Percentiles rank a stretch among this genome's conserved stretches.
These are phyloP conservation scores for Candida alai DNA, from an alignment of 805 yeast species.

Conservation along the genomic window DNA sequence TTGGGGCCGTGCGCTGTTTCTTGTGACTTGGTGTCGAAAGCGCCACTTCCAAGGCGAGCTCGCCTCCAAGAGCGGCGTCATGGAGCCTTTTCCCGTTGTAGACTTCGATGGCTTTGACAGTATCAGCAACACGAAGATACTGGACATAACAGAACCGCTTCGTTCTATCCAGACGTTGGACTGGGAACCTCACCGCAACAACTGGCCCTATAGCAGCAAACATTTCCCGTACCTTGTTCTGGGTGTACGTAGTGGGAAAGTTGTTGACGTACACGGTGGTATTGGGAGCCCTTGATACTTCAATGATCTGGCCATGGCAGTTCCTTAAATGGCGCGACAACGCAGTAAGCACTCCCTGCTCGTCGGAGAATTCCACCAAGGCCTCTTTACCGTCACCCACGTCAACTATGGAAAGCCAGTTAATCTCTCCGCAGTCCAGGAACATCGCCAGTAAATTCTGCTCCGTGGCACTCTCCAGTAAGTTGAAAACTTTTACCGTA, in stretches of 20 bases:
- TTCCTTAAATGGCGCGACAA: constrained; percentile 55
- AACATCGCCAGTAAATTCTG: constrained; percentile 42
- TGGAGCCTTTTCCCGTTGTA: constrained; percentile 38
- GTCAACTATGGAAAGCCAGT: constrained; percentile 25
- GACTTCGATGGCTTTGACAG: constrained; percentile 37
- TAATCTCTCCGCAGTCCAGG: constrained; percentile 56
- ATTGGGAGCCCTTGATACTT: constrained; percentile 42
- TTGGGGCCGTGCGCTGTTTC: constrained; percentile 37
- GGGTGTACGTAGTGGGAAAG: constrained; percentile 55
- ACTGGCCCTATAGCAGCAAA: constrained; percentile 42
- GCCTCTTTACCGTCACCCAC: constrained; percentile 33
- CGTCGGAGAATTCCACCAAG: constrained; percentile 52
- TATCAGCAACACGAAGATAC: constrained; percentile 39
- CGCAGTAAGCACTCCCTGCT: constrained; percentile 51
- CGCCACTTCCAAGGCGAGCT: constrained; percentile 48
- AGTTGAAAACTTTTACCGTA: constrained; percentile 49
- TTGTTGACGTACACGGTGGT: constrained; percentile 72
- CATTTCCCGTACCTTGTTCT: constrained; percentile 32
- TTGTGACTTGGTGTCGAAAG: constrained; percentile 56
- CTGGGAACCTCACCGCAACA: constrained; percentile 59
- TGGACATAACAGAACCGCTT: constrained; percentile 77
- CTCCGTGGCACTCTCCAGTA: constrained; percentile 41
- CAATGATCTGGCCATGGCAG: constrained; percentile 39
- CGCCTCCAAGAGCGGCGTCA: constrained; percentile 20
- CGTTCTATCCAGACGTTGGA: constrained; percentile 46